These are phyloP conservation scores for Aquilaria agallochum DNA, from an alignment of 441 rosid species.

Conservation along the genomic window DNA sequence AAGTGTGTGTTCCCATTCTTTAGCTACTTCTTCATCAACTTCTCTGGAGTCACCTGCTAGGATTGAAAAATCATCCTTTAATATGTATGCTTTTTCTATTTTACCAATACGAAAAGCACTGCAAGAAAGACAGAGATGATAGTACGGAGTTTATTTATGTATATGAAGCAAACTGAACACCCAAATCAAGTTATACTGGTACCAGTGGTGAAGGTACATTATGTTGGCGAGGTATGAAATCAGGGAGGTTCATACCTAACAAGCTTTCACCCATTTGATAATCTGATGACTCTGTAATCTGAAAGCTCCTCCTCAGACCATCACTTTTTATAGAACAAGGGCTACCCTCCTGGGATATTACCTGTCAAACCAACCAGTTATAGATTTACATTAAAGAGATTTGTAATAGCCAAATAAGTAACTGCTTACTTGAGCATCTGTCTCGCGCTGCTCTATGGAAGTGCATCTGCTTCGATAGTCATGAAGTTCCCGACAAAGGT, in stretches of 20 bases:
- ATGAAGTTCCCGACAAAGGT: conserved; percentile 91
- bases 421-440: conserved; percentile 67
- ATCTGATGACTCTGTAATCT: conserved; percentile 71
- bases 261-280: conserved; percentile 80
- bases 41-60: conserved; percentile 67
- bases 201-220: no score
- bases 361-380: conserved; percentile 11
- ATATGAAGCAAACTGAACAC: no score
- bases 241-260: conserved; percentile 37
- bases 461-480: conserved; percentile 72
- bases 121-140: not conserved
- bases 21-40: conserved; percentile 81
- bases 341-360: conserved; percentile 57
- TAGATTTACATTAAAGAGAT: conserved; percentile 3
- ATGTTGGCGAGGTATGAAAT: not conserved
- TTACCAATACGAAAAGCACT: conserved; percentile 2
- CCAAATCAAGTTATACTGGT: no score
- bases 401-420: not conserved
- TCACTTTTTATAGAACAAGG: conserved; percentile 61
- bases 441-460: conserved; percentile 53
- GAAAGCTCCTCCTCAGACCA: conserved; percentile 80
- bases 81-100: not conserved
- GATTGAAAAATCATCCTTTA: conserved; percentile 15
- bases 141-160: not conserved
- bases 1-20: conserved; percentile 96